Evolutionary conservation across 768 basidiomycete genomes (phyloP), one percentile per base, ranked within the genome.

Genomic region (Gymnopilus junonius): DNA sequence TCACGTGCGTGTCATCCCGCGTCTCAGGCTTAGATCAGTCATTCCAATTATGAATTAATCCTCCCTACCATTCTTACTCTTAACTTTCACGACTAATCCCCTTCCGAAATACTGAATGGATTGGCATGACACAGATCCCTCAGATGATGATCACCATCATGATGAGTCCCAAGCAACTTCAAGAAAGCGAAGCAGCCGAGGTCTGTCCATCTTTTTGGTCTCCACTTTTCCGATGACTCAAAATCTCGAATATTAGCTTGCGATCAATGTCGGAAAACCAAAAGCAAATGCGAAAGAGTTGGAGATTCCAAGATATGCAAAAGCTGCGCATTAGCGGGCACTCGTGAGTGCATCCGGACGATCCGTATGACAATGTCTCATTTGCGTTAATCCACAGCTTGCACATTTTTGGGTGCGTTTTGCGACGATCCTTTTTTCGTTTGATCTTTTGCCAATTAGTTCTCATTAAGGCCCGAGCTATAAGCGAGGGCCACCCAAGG

Each of bases 181-280:
- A 43, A 78, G 87, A 60, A 90, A 90, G 70, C 73, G 88, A 54
- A 90, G 88, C 66, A 90, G 87, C 70, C 80, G 88, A 74, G 88
- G 88, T 87, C 59, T 60, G 69, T 61, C 31, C 15, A 31, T 53
- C 23, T 45, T 61, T 65, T n/a, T 39, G 27, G 45, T 56, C 29
- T 60, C 40, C 43, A 58, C 60, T 57, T 56, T 69, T 56, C 48
- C 37, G 46, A 59, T 57, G 58, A 62, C 63, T 51, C 48, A 51
- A 51, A 48, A 51, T 61, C 58, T 62, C 55, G 31, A 25, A 58
- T 61, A 25, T 32, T 65, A 93, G 93, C 93, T 32, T 95, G 93
- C 69, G 93, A 94, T 78, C 90, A 93, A 67, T 95, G 93, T 69
- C 83, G 92, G 53, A 94, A 93, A 79, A 90, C 90, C 7, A 95